phyloP scores from a whole-genome alignment of 78 protist genomes.

The Salpingoeca rosetta region DNA sequence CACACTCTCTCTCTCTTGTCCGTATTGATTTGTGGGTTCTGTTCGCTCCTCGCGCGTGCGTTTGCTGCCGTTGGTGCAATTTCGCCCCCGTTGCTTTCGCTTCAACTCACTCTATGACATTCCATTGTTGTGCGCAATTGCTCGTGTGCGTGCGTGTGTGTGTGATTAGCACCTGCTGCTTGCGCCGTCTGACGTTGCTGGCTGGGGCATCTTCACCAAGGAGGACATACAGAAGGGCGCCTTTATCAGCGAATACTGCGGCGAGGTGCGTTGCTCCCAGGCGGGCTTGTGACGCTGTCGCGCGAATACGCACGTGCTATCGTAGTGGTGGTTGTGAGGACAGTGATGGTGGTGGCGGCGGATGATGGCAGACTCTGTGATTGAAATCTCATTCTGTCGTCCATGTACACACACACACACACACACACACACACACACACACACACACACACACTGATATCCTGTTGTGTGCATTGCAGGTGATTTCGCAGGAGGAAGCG shows the following conservation, averaged over 20 bases:
- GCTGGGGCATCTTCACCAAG: neutral
- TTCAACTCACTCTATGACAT: neutral
- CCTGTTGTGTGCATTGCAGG: neutral
- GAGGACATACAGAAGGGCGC: neutral
- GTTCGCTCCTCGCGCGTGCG: neutral
- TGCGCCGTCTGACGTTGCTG: neutral
- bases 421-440: too few relatives aligned
- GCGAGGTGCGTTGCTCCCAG: neutral
- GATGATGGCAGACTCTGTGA: neutral
- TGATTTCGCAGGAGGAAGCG: conserved; percentile 16
- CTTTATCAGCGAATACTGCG: neutral
- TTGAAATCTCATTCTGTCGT: neutral
- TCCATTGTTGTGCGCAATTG: too few relatives aligned
- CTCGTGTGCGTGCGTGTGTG: too few relatives aligned
- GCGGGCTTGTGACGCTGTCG: neutral
- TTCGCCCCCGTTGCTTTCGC: neutral
- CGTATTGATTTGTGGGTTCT: neutral
- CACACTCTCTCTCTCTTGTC: too few relatives aligned
- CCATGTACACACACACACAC: neutral
- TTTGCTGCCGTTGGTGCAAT: neutral
- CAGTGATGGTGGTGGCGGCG: neutral
- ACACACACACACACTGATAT: too few relatives aligned
- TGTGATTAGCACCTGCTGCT: neutral
- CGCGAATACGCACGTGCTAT: neutral
- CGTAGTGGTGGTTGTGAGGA: neutral